Evolutionary conservation across 768 basidiomycete genomes (phyloP), one percentile per base, ranked within the genome.

Genomic region (Fistulinella prunicolor): DNA sequence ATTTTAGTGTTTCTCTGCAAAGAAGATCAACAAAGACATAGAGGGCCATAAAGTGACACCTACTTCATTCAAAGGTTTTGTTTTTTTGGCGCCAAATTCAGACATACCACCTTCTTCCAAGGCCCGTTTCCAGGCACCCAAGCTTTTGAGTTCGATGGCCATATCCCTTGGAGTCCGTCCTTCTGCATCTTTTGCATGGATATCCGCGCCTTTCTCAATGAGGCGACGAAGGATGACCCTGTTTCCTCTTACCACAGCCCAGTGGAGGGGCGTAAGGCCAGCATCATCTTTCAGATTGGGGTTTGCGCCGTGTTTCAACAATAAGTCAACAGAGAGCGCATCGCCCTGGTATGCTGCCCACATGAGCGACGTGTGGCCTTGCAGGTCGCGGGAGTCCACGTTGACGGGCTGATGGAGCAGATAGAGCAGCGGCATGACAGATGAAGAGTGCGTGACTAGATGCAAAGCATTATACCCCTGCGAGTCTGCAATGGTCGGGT

Each of bases 281-380:
- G 79, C 70, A 58, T 90, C 84, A 63, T 98, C 96, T 29, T 79
- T 78, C 12, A 85, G 67, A 49, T 82, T 82, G 1, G 85, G 75
- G 49, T 82, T 88, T 2, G 96, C 94, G 3, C 91, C 91, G 56
- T 94, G 90, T 47, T 84, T 80, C 43, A 99, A 76, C 35, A 99
- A 70, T 38, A 98, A 68, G 54, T 97, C 94, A 6, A 98, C 94
- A 3, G 89, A 92, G 28, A 98, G 79, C 2, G 93, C 94, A 62
- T 99, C 96, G 38, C 96, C 96, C 65, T 99, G 96, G 68, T 98
- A 99, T 9, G 93, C 91, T 6, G 96, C 96, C 96, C 96, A 99
- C 91, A 97, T 96, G 42, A 98, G 76, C 0, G 90, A 78, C 0
- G 95, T 96, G 63, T 98, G 96, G 0, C 96, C 96, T 59, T 91